phyloP scores from a whole-genome alignment of 140 eudicot species.

The Anethum foeniculum region DNA sequence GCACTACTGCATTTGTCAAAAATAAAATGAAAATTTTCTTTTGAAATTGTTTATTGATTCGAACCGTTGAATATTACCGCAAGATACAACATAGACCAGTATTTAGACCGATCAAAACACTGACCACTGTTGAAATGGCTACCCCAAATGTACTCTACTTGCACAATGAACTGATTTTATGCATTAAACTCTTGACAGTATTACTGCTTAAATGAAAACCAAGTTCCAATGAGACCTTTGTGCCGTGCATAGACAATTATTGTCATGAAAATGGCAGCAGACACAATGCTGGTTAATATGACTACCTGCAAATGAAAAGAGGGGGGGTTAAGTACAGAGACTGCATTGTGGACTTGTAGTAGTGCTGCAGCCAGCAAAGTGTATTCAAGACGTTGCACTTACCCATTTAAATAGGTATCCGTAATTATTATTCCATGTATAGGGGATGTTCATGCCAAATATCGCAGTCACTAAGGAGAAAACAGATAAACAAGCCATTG shows the following conservation, averaged over 20 bases:
- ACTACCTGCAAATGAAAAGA: not conserved
- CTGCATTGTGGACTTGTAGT: not conserved
- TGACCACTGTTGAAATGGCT: not conserved
- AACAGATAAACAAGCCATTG: slow-evolving; percentile 61
- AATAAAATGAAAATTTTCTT: no score
- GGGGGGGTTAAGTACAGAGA: not conserved
- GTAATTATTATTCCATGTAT: slow-evolving; percentile 56
- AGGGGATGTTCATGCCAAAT: slow-evolving; percentile 90
- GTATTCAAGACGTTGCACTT: slow-evolving; percentile 7
- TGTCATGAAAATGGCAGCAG: not conserved
- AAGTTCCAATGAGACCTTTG: slow-evolving; percentile 43
- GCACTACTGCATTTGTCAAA: no score
- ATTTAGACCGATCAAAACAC: not conserved
- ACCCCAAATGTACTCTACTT: not conserved
- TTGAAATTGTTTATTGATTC: no score
- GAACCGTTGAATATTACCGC: no score
- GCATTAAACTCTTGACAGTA: not conserved
- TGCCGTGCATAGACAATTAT: not conserved
- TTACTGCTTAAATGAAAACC: not conserved
- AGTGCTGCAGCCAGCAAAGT: not conserved
- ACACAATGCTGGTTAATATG: not conserved
- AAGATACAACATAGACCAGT: no score
- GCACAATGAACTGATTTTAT: not conserved
- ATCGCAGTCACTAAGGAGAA: slow-evolving; percentile 65
- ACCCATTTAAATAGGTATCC: slow-evolving; percentile 94